These are phyloP conservation scores for Neopestalotiopsis sp. DNA, from an alignment of 2,329 filamentous ascomycete genomes.

Conservation along the genomic window DNA sequence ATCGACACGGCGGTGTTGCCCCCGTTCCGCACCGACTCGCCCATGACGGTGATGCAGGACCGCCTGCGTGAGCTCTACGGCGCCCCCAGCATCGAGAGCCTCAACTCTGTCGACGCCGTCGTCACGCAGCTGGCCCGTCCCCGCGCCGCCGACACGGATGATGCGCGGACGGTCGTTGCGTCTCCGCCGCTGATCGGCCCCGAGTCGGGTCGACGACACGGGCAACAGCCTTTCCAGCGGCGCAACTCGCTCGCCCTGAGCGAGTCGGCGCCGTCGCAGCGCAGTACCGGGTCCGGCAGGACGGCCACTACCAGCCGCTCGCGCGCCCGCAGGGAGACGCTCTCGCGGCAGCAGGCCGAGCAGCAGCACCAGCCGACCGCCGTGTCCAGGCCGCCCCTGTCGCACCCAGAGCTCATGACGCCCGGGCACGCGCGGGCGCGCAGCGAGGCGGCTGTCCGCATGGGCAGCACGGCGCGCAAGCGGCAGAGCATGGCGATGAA, in stretches of 20 bases:
- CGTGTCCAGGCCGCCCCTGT: conserved; percentile 5
- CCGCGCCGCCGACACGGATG: background rate
- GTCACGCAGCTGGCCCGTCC: conserved; percentile 6
- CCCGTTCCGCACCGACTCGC: conserved; percentile 5
- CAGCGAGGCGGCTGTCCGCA: conserved; percentile 11
- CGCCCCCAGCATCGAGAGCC: conserved; percentile 15
- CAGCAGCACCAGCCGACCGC: background rate
- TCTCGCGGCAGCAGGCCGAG: background rate
- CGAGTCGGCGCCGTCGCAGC: background rate
- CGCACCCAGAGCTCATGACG: conserved; percentile 4
- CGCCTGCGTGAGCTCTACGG: conserved; percentile 14
- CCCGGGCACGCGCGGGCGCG: background rate
- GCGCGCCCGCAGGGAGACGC: background rate
- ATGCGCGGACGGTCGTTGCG: background rate
- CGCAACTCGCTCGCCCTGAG: conserved; percentile 1
- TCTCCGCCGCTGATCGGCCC: background rate
- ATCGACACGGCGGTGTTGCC: background rate
- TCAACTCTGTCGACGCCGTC: conserved; percentile 10
- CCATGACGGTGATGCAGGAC: conserved; percentile 18
- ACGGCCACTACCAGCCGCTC: background rate
- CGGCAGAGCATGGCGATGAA: conserved; percentile 12
- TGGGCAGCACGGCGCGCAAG: conserved; percentile 9
- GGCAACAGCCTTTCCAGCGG: background rate
- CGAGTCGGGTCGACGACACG: background rate
- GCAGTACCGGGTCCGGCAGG: background rate